Percentiles rank a stretch among this genome's conserved stretches.
These are phyloP conservation scores for Fusarium sarcochroum DNA, from an alignment of 2,329 filamentous ascomycete genomes.

Conservation along the genomic window DNA sequence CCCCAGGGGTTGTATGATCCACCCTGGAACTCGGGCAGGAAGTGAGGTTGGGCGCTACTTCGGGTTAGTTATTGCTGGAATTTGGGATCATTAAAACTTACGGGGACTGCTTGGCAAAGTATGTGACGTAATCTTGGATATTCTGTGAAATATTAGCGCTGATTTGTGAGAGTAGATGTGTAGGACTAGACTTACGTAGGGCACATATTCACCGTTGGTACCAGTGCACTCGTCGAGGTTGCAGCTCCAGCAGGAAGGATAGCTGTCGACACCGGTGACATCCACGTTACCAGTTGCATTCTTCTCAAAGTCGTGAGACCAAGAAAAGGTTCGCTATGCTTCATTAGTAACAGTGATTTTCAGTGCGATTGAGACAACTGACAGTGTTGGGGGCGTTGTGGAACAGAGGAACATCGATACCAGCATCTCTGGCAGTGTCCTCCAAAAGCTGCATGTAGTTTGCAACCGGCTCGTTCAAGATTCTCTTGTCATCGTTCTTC, in stretches of 20 bases:
- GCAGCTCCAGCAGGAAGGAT: conserved; percentile 73
- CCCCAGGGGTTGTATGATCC: conserved; percentile 71
- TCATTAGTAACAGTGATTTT: conserved; percentile 38
- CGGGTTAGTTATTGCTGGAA: not conserved
- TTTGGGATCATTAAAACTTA: not conserved
- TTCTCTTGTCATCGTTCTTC: conserved; percentile 57
- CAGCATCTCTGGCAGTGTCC: conserved; percentile 65
- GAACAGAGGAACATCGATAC: conserved; percentile 70
- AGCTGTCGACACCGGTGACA: conserved; percentile 66
- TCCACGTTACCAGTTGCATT: conserved; percentile 70
- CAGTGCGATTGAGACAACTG: conserved; percentile 36
- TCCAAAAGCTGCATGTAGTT: conserved; percentile 72
- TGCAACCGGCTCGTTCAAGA: conserved; percentile 63
- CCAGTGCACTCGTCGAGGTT: conserved; percentile 72
- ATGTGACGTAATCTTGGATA: conserved; percentile 49
- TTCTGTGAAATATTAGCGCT: conserved; percentile 9
- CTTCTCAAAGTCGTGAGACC: conserved; percentile 70
- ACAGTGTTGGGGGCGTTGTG: conserved; percentile 73
- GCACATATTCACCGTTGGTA: conserved; percentile 70
- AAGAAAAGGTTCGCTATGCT: conserved; percentile 56
- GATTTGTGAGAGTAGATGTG: not conserved
- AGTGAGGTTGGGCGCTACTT: conserved; percentile 38
- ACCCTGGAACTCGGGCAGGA: conserved; percentile 49
- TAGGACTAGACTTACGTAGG: conserved; percentile 60
- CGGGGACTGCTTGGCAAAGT: conserved; percentile 48